phyloP scores from a whole-genome alignment of 2,329 filamentous ascomycete genomes.

The Cytospora paraplurivora region DNA sequence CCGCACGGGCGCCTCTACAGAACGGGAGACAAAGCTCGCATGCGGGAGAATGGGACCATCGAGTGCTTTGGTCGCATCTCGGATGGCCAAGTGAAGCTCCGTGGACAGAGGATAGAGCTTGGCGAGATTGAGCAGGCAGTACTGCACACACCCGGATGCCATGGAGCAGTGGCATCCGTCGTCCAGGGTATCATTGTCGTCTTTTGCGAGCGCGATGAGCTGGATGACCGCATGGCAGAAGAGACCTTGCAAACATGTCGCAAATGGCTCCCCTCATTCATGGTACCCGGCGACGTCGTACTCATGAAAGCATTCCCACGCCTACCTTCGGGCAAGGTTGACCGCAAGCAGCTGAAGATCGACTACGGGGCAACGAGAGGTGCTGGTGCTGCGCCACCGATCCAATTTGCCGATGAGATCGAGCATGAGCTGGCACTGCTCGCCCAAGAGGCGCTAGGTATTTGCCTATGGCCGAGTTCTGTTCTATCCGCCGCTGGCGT shows the following conservation, averaged over 20 bases:
- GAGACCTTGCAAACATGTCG: conserved; percentile 61
- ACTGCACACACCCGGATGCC: conserved; percentile 62
- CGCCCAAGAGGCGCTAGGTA: conserved; percentile 35
- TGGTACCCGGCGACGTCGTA: conserved; percentile 77
- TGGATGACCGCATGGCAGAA: conserved; percentile 39
- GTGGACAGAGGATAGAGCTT: conserved; percentile 80
- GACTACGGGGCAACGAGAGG: conserved; percentile 46
- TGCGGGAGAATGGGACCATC: conserved; percentile 68
- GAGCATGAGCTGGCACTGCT: conserved; percentile 41
- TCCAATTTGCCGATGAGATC: conserved; percentile 34
- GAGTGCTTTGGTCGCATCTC: conserved; percentile 81
- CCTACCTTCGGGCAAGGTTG: conserved; percentile 81
- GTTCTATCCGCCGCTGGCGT: conserved; percentile 40
- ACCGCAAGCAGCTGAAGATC: conserved; percentile 64
- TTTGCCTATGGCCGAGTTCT: conserved; percentile 34
- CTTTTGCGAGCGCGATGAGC: conserved; percentile 64
- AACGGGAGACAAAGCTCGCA: conserved; percentile 79
- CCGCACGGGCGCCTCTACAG: conserved; percentile 73
- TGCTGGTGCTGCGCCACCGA: conserved; percentile 6
- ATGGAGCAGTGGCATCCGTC: conserved; percentile 67
- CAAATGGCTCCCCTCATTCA: conserved; percentile 78
- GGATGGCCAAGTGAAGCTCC: conserved; percentile 81
- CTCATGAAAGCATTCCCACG: conserved; percentile 67
- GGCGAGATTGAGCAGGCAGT: conserved; percentile 76
- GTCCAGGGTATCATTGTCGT: conserved; percentile 69